Percentiles rank a stretch among this genome's conserved stretches.
phyloP scores from a whole-genome alignment of 1,284 basidiomycete genomes.

The Heterobasidion irregulare region DNA sequence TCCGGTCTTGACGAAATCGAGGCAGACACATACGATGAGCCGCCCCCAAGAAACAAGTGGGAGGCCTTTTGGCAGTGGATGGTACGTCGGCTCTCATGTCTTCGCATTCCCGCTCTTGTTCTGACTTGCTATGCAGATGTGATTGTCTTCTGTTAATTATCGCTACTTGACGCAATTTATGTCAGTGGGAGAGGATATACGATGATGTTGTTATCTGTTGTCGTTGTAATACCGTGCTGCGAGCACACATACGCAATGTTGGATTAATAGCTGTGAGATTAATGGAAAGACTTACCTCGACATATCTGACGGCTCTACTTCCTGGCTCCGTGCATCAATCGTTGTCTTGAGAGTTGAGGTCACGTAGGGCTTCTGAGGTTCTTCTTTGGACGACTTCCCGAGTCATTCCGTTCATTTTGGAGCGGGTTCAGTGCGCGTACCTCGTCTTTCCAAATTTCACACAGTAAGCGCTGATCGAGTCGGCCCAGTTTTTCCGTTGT shows the following conservation, averaged over 20 bases:
- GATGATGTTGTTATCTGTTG: background rate
- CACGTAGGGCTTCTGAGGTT: too few species aligned
- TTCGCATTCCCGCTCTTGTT: background rate
- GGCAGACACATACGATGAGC: conserved; percentile 63
- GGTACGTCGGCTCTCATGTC: conserved; percentile 31
- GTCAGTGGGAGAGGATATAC: background rate
- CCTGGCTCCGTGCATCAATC: too few species aligned
- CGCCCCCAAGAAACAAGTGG: conserved; percentile 55
- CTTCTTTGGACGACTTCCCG: too few species aligned
- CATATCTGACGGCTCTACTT: too few species aligned
- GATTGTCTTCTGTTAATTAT: background rate
- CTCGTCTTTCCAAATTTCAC: too few species aligned
- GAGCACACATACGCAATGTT: background rate
- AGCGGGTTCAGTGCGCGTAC: too few species aligned
- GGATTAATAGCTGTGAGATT: too few species aligned
- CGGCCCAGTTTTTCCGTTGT: too few species aligned
- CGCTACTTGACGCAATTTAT: background rate
- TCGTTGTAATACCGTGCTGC: background rate
- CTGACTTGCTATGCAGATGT: conserved; percentile 4
- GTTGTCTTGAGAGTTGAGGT: too few species aligned
- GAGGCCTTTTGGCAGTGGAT: conserved; percentile 71
- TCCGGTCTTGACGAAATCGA: conserved; percentile 65
- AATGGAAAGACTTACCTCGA: too few species aligned
- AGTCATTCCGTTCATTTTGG: too few species aligned
- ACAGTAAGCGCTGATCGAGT: too few species aligned